Conservation (phyloP, 2,329 filamentous ascomycete genomes). For the Leptoxyphium fumago region DNA sequence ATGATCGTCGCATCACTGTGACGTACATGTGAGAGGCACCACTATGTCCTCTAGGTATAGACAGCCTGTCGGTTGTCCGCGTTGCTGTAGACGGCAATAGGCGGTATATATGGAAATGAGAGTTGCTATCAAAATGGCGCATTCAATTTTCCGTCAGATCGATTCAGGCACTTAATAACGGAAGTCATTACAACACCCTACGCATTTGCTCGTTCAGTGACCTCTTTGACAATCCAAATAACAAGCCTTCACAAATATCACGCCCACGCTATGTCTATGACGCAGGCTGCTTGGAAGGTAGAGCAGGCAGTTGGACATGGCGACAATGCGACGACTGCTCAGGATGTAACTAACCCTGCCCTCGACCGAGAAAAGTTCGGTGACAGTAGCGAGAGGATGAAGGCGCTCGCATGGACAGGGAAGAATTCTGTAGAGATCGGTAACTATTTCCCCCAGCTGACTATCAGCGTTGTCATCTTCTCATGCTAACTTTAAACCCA, state of each 20-base stretch:
- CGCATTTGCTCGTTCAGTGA: background rate
- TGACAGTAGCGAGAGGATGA: conserved; percentile 46
- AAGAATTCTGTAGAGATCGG: conserved; percentile 63
- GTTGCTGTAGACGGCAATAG: too few species aligned
- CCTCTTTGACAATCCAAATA: background rate
- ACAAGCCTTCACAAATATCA: background rate
- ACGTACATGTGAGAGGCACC: background rate
- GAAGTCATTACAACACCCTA: too few species aligned
- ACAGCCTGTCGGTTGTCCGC: too few species aligned
- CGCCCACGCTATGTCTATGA: conserved; percentile 25
- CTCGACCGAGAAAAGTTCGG: conserved; percentile 34
- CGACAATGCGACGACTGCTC: conserved; percentile 47
- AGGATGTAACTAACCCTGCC: conserved; percentile 55
- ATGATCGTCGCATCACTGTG: background rate
- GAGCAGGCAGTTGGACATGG: conserved; percentile 57
- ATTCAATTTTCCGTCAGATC: too few species aligned
- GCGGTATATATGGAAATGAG: too few species aligned
- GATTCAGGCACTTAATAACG: too few species aligned
- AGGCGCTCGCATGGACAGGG: conserved; percentile 67
- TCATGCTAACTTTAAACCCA: conserved; percentile 1
- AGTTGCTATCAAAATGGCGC: too few species aligned
- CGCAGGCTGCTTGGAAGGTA: conserved; percentile 51
- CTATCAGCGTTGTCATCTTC: background rate
- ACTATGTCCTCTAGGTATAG: too few species aligned
- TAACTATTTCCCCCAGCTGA: conserved; percentile 17